Conservation (phyloP, 192 early-diverging fungal genomes). For the Chytriomyces sp. region DNA sequence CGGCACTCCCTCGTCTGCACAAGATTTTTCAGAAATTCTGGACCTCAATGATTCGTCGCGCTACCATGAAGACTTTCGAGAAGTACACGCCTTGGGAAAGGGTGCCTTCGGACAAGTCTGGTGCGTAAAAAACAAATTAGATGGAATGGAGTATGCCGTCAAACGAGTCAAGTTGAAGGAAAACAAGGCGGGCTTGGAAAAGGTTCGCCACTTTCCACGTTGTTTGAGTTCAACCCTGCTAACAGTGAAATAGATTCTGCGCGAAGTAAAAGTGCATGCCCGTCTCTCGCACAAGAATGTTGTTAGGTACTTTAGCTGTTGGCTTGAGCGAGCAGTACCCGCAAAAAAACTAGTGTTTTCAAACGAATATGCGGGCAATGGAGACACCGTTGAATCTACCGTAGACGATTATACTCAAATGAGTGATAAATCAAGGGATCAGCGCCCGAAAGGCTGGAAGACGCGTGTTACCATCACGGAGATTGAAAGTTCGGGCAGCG, state of each 20-base stretch:
- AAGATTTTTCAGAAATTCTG: conserved; percentile 54
- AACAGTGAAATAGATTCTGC: conserved; percentile 64
- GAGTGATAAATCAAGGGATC: not conserved
- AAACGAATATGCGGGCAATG: conserved; percentile 16
- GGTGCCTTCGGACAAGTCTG: conserved; percentile 93
- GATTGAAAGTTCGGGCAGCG: too few relatives aligned
- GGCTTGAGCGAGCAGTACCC: conserved; percentile 76
- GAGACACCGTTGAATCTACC: conserved; percentile 21
- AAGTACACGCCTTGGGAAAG: conserved; percentile 76
- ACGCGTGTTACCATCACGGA: not conserved
- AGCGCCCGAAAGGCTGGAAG: not conserved
- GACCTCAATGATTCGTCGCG: conserved; percentile 65
- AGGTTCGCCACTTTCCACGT: not conserved
- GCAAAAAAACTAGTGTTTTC: conserved; percentile 10
- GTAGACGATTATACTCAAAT: not conserved
- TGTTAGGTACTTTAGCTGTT: conserved; percentile 89
- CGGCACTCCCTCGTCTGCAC: not conserved
- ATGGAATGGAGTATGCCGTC: conserved; percentile 88
- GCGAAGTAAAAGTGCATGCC: conserved; percentile 90
- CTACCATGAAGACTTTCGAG: conserved; percentile 81
- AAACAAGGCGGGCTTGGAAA: conserved; percentile 48
- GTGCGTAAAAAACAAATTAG: conserved; percentile 82
- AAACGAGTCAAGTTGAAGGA: conserved; percentile 73
- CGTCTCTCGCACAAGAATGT: conserved; percentile 86
- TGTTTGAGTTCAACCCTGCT: not conserved